phyloP scores from a whole-genome alignment of 306 rosid species.

The Dalbergia cultrata region DNA sequence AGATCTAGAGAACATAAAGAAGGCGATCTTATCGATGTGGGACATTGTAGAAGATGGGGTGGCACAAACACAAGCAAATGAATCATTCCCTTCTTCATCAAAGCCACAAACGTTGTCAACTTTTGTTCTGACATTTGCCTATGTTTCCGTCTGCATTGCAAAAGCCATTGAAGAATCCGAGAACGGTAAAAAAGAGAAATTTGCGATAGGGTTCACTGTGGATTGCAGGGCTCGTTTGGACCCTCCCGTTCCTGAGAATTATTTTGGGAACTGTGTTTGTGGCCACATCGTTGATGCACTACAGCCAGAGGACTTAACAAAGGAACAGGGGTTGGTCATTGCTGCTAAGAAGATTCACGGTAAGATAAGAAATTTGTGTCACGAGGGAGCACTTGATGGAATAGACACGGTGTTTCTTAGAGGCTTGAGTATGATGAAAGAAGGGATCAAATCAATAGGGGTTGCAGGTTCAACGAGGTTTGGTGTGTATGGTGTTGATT shows the following conservation, averaged over 20 bases:
- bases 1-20: conserved; percentile 43
- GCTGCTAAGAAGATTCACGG: conserved; percentile 20
- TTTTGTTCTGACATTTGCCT: conserved; percentile 46
- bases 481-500: conserved; percentile 56
- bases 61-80: not conserved
- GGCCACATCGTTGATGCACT: not conserved
- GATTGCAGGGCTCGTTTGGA: conserved; percentile 34
- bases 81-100: not conserved
- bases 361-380: not conserved
- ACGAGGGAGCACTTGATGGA: conserved; percentile 25
- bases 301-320: not conserved
- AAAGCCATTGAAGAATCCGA: conserved; percentile 39
- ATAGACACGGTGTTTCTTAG: not conserved
- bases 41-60: not conserved
- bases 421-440: not conserved
- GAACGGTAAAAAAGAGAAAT: not conserved
- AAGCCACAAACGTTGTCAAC: conserved; percentile 43
- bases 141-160: conserved; percentile 30
- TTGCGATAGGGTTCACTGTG: not conserved
- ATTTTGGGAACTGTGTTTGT: conserved; percentile 34
- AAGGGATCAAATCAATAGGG: conserved; percentile 1
- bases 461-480: conserved; percentile 56
- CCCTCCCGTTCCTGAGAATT: conserved; percentile 24
- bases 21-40: conserved; percentile 20
- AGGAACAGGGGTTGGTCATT: conserved; percentile 36